phyloP scores from a whole-genome alignment of 2,329 filamentous ascomycete species.

The Talaromyces marneffei region DNA sequence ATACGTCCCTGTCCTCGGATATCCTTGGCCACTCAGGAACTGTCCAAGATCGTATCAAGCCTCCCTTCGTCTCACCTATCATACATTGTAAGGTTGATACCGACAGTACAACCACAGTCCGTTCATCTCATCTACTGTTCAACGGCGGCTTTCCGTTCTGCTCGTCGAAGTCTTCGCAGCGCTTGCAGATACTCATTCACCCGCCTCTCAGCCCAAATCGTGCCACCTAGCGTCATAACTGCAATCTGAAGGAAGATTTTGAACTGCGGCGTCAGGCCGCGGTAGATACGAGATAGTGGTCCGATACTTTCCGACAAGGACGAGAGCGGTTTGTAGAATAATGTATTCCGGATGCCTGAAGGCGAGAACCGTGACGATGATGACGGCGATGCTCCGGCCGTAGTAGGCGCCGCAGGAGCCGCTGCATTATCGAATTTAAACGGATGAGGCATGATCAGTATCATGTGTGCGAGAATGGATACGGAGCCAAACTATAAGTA shows the following conservation, averaged over 20 bases:
- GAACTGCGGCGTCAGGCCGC: slow-evolving; percentile 45
- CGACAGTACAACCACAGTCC: not conserved
- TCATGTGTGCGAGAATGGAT: slow-evolving; percentile 43
- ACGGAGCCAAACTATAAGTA: slow-evolving; percentile 38
- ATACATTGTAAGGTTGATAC: no score
- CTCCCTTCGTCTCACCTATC: not conserved
- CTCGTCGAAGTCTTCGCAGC: slow-evolving; percentile 37
- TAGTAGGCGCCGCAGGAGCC: slow-evolving; percentile 20
- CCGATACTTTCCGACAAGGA: slow-evolving; percentile 46
- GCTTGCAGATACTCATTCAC: slow-evolving; percentile 43
- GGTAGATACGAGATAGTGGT: slow-evolving; percentile 39
- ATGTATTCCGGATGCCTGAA: slow-evolving; percentile 26
- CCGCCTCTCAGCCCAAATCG: slow-evolving; percentile 44
- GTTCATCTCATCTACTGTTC: not conserved
- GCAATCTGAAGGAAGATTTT: slow-evolving; percentile 46
- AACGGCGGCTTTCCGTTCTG: slow-evolving; percentile 25
- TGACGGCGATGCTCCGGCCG: slow-evolving; percentile 8
- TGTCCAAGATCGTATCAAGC: not conserved
- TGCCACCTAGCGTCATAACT: slow-evolving; percentile 44
- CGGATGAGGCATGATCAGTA: slow-evolving; percentile 39
- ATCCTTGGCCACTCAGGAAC: not conserved
- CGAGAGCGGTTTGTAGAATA: slow-evolving; percentile 40
- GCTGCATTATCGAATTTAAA: slow-evolving; percentile 34
- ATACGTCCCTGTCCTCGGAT: not conserved
- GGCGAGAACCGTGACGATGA: slow-evolving; percentile 25